Conservation (phyloP, 306 rosid species). For the Alnus glutinosa region DNA sequence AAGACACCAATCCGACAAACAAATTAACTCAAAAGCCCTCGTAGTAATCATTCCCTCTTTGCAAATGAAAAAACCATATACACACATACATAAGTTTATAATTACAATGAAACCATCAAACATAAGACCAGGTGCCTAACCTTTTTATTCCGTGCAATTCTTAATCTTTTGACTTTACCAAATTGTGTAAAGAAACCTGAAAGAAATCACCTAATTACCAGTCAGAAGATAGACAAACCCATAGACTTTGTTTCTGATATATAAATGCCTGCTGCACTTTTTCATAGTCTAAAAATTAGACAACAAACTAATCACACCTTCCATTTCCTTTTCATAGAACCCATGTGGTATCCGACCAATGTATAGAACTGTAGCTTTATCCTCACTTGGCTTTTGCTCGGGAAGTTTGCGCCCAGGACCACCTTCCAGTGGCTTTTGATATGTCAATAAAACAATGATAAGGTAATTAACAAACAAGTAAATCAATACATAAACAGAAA, state of each 20-base stretch:
- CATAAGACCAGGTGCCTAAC: constrained; percentile 32
- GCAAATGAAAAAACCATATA: neutral
- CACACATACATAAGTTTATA: constrained; percentile 6
- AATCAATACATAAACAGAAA: neutral
- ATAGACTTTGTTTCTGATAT: neutral
- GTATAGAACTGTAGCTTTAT: constrained; percentile 51
- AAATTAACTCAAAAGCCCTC: no score
- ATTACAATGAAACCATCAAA: neutral
- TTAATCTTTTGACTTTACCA: constrained; percentile 63
- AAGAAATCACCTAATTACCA: constrained; percentile 2
- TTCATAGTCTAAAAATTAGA: neutral
- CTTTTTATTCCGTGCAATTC: constrained; percentile 76
- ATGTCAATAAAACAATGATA: neutral
- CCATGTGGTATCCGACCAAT: constrained; percentile 73
- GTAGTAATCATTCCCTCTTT: no score
- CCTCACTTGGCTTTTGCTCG: constrained; percentile 42
- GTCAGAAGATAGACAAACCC: neutral
- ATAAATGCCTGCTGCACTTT: neutral
- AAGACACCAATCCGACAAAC: no score
- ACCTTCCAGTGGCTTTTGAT: constrained; percentile 64
- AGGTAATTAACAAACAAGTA: neutral
- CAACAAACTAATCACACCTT: constrained; percentile 45
- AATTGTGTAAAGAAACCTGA: constrained; percentile 75
- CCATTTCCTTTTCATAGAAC: constrained; percentile 85
- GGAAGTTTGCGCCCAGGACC: constrained; percentile 61